Base-by-base conservation (phyloP, 225 moss, liverwort and hornwort species). In the Thuidium tamariscinum region DNA sequence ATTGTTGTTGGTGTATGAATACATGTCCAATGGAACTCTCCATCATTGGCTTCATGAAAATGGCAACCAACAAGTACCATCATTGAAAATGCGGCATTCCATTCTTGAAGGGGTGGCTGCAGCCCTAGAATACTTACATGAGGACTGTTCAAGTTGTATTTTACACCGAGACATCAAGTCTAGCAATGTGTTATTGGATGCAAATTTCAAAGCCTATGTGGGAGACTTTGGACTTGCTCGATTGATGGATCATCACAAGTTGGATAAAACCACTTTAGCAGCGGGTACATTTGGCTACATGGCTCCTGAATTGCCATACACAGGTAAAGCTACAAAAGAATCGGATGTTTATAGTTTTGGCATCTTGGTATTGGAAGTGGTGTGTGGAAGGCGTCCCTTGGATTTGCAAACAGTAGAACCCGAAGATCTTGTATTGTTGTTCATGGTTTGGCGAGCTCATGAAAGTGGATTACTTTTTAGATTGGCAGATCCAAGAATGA, bases 351-450 rank as follows among this genome's bases (percentile, higher is more conserved):
- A 70, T 70, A 70, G 70, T 70, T 70, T 70, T 70, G 70, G 70
- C 27, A 70, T 70, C 21, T 70, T 70, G 70, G 16, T 70, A 1
- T 46, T 72, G 46, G 29, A 72, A 72, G 71, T 46, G 71, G 71
- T 72, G 1, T 72, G 29, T 0, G 46, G 46, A 46, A 29, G 29
- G 44, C 29, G 0, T 46, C 71, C 46, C 5, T 29, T 72, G 46
- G 17, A 72, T 72, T 46, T 72, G 5, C 17, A 0, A 0, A 18
- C 10, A 18, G 0, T 10, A 6, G 46, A 44, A 29, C 16, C 3
- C 0, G 46, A 72, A 29, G 71, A 72, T 72, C 17, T 29, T 72
- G 29, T 72, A 1, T 72, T 72, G 3, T 46, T 72, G 29, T 72
- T 72, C 0, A 46, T 0, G 3, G 29, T 72, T 72, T 72, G 46